A percentile compares a stretch with the other conserved stretches of the same genome.
These are phyloP conservation scores for Lineolata rhizophorae DNA, from an alignment of 495 filamentous ascomycete genomes.

Conservation along the genomic window DNA sequence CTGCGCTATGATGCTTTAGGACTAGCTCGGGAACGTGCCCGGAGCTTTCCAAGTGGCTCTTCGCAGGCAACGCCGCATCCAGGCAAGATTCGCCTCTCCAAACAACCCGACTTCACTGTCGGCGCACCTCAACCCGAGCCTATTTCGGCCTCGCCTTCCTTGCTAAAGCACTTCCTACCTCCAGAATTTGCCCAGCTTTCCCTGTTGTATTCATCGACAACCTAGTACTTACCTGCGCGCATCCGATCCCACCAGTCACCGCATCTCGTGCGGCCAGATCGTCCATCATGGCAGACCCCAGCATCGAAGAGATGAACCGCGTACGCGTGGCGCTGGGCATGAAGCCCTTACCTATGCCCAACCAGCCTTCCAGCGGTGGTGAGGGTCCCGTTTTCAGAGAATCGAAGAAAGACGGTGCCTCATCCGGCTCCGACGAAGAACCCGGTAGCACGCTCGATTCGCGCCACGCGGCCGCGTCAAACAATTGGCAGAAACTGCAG, in stretches of 20 bases:
- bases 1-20: too few relatives aligned
- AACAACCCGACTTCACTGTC: slow-evolving; percentile 1
- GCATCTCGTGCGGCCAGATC: too few relatives aligned
- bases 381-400: slow-evolving; percentile 39
- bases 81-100: too few relatives aligned
- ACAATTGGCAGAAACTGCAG: slow-evolving; percentile 48
- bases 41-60: too few relatives aligned
- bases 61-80: too few relatives aligned
- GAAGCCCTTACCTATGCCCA: slow-evolving; percentile 71
- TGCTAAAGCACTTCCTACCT: too few relatives aligned
- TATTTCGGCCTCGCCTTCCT: background rate
- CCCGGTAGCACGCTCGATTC: slow-evolving; percentile 56
- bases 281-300: slow-evolving; percentile 47
- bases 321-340: slow-evolving; percentile 75
- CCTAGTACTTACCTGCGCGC: too few relatives aligned
- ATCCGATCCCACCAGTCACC: too few relatives aligned
- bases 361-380: slow-evolving; percentile 21
- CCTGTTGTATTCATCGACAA: background rate
- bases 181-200: background rate
- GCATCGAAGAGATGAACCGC: slow-evolving; percentile 89
- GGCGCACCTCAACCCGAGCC: slow-evolving; percentile 2
- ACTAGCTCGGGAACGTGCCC: too few relatives aligned
- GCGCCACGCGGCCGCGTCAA: slow-evolving; percentile 52
- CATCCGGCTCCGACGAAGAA: slow-evolving; percentile 24
- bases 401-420: slow-evolving; percentile 23